phyloP scores from a whole-genome alignment of 106 monocot genomes.

The Dactylorhiza incarnata region DNA sequence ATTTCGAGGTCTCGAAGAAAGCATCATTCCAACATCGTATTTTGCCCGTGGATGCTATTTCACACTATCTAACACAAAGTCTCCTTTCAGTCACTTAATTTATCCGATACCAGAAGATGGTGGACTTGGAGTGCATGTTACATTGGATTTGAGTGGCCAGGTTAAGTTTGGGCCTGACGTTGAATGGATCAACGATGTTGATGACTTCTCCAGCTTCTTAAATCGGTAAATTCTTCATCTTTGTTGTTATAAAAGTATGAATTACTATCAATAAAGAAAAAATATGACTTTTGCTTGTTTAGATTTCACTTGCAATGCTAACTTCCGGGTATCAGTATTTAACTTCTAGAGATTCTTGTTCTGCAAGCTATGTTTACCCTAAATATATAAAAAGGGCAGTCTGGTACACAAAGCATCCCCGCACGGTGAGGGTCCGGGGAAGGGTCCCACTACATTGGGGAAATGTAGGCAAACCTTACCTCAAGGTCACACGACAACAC shows the following conservation, averaged over 20 bases:
- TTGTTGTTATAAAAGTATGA: background rate
- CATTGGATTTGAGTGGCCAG: constrained; percentile 67
- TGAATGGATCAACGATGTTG: constrained; percentile 70
- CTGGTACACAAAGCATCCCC: too few species aligned
- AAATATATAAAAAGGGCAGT: background rate
- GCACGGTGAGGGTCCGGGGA: too few species aligned
- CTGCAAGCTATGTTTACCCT: background rate
- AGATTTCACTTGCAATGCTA: background rate
- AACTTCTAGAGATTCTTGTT: background rate
- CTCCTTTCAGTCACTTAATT: constrained; percentile 81
- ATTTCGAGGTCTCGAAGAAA: constrained; percentile 40
- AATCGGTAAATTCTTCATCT: constrained; percentile 37
- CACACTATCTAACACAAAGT: constrained; percentile 48
- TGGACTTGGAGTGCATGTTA: constrained; percentile 94
- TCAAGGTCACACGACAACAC: too few species aligned
- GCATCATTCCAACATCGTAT: constrained; percentile 42
- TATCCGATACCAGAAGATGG: constrained; percentile 97
- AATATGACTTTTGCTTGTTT: background rate
- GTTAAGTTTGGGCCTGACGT: constrained; percentile 97
- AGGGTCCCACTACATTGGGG: too few species aligned
- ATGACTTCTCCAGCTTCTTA: constrained; percentile 61
- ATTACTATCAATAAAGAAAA: background rate
- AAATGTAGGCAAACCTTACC: too few species aligned
- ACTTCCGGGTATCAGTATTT: background rate
- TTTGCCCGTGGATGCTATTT: constrained; percentile 97